Conservation (phyloP, 2,329 filamentous ascomycete species). For the Trichoderma citrinoviride region DNA sequence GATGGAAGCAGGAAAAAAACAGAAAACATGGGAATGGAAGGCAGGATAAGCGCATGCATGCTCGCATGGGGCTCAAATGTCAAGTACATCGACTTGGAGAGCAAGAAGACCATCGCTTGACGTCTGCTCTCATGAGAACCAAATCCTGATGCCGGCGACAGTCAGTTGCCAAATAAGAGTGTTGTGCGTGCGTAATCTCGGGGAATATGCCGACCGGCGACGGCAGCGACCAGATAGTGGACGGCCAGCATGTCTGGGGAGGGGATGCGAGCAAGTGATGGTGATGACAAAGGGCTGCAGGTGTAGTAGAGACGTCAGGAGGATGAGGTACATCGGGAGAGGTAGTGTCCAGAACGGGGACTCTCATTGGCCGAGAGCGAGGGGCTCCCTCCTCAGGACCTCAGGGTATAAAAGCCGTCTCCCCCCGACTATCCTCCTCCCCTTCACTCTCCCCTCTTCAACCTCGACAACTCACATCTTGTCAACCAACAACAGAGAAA, state of each 20-base stretch:
- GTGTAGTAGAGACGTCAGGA: conserved; percentile 15
- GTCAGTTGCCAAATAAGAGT: neutral
- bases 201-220: neutral
- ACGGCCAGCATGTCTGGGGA: neutral
- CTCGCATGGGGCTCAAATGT: neutral
- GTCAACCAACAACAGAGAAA: neutral
- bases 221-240: neutral
- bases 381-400: conserved; percentile 10
- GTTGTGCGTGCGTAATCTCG: neutral
- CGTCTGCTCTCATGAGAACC: neutral
- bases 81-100: neutral
- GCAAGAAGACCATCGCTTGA: neutral
- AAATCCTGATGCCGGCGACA: neutral
- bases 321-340: conserved; percentile 16
- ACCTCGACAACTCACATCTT: neutral
- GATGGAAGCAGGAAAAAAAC: neutral
- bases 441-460: conserved; percentile 15
- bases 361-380: conserved; percentile 18
- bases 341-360: conserved; percentile 4
- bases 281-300: conserved; percentile 4
- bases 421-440: conserved; percentile 16
- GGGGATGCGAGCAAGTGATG: neutral
- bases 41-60: neutral
- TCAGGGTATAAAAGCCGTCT: conserved; percentile 19
- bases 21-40: neutral